phyloP scores from a whole-genome alignment of 768 basidiomycete species.

The Boletus sensibilis region DNA sequence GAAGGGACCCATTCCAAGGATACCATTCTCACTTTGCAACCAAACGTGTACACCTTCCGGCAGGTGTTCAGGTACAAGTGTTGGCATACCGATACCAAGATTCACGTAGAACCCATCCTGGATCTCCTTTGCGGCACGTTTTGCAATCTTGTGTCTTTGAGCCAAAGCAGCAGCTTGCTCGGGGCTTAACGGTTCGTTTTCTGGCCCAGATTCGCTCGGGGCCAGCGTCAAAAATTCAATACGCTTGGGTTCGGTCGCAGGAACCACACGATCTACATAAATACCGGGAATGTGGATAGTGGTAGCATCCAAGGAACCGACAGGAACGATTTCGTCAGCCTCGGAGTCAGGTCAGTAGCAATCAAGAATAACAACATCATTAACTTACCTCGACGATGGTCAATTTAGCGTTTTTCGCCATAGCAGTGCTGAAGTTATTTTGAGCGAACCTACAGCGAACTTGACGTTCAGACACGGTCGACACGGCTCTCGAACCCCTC shows the following conservation, averaged over 20 bases:
- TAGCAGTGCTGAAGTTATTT: conserved; percentile 82
- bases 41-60: conserved; percentile 76
- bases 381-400: conserved; percentile 82
- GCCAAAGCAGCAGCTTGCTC: conserved; percentile 54
- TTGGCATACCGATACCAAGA: conserved; percentile 89
- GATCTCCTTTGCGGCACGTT: conserved; percentile 85
- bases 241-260: conserved; percentile 69
- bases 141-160: conserved; percentile 73
- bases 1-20: conserved; percentile 89
- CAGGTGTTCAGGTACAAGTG: conserved; percentile 79
- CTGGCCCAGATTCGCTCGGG: conserved; percentile 36
- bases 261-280: conserved; percentile 87
- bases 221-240: conserved; percentile 78
- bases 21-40: conserved; percentile 90
- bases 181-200: conserved; percentile 35
- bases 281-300: conserved; percentile 81
- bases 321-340: conserved; percentile 89
- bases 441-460: conserved; percentile 62
- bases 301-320: conserved; percentile 78
- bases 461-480: neutral
- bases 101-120: conserved; percentile 88
- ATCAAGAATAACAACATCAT: conserved; percentile 3
- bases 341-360: conserved; percentile 26
- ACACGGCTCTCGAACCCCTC: neutral
- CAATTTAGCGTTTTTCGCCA: conserved; percentile 87